Evolutionary conservation across 768 basidiomycete genomes (phyloP).

Genomic region (Hericium erinaceus): DNA sequence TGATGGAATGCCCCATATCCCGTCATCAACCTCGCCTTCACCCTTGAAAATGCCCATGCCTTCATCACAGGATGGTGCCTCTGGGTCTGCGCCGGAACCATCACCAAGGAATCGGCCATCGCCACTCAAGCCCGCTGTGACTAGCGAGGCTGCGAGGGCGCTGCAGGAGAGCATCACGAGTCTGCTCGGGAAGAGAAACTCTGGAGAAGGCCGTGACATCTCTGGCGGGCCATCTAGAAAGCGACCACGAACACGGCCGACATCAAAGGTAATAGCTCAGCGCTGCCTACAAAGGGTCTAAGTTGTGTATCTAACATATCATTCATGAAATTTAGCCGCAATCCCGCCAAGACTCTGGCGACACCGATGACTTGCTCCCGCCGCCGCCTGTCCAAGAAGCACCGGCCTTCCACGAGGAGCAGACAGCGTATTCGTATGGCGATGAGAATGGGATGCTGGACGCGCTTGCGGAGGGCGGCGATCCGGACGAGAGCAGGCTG

Average conservation of each 20-base stretch:
- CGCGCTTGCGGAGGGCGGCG: not conserved
- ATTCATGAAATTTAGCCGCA: conserved; percentile 20
- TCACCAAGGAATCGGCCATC: conserved; percentile 15
- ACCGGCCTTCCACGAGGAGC: not conserved
- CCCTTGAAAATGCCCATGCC: conserved; percentile 10
- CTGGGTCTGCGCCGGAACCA: not conserved
- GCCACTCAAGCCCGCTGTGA: conserved; percentile 27
- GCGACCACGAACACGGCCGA: conserved; percentile 25
- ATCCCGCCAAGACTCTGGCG: conserved; percentile 30
- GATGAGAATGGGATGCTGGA: conserved; percentile 6
- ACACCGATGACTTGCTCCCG: conserved; percentile 8
- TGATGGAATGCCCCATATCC: conserved; percentile 12
- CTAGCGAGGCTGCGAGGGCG: conserved; percentile 42
- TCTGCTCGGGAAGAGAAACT: conserved; percentile 58
- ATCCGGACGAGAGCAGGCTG: conserved; percentile 6
- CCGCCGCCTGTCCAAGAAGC: not conserved
- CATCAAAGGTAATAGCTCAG: conserved; percentile 23
- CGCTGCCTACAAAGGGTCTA: not conserved
- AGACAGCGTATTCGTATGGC: conserved; percentile 6
- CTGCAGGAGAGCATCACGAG: conserved; percentile 62
- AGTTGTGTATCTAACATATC: not conserved
- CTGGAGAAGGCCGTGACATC: conserved; percentile 20
- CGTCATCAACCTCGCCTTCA: conserved; percentile 48
- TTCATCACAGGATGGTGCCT: not conserved
- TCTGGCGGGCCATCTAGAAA: conserved; percentile 20